phyloP scores from a whole-genome alignment of 2,329 filamentous ascomycete species.

The Sphaerulina musiva region DNA sequence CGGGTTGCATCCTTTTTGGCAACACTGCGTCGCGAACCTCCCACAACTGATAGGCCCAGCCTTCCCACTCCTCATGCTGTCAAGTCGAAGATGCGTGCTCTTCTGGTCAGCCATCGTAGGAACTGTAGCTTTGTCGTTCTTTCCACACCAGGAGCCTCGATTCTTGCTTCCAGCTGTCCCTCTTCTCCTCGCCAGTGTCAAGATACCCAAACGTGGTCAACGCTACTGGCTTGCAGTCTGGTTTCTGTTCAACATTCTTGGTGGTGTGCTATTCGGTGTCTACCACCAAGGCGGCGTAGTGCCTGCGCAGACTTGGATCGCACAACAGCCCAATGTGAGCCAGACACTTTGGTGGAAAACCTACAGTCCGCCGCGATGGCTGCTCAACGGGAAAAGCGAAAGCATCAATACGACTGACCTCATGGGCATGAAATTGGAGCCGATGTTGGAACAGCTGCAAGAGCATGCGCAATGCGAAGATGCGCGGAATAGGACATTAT shows the following conservation, averaged over 20 bases:
- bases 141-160: slow-evolving; percentile 73
- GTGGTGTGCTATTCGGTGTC: slow-evolving; percentile 69
- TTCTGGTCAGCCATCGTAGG: slow-evolving; percentile 70
- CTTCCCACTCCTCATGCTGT: slow-evolving; percentile 41
- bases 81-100: slow-evolving; percentile 53
- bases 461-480: slow-evolving; percentile 57
- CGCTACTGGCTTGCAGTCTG: slow-evolving; percentile 39
- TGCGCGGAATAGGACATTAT: slow-evolving; percentile 42
- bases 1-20: slow-evolving; percentile 49
- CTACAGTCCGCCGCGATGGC: slow-evolving; percentile 73
- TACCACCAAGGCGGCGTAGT: slow-evolving; percentile 78
- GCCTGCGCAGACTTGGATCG: slow-evolving; percentile 68
- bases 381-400: slow-evolving; percentile 68
- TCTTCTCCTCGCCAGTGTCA: slow-evolving; percentile 67
- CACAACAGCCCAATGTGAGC: slow-evolving; percentile 58
- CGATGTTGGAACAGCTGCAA: slow-evolving; percentile 54
- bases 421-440: slow-evolving; percentile 61
- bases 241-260: slow-evolving; percentile 61
- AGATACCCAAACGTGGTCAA: slow-evolving; percentile 50
- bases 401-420: slow-evolving; percentile 64
- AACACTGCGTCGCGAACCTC: slow-evolving; percentile 47
- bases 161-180: slow-evolving; percentile 71
- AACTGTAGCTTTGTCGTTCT: slow-evolving; percentile 62
- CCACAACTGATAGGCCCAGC: slow-evolving; percentile 50
- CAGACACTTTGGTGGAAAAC: slow-evolving; percentile 80